Evolutionary conservation across 768 basidiomycete species (phyloP), one percentile per base, ranked within the genome.

Genomic region (Russula earlei): DNA sequence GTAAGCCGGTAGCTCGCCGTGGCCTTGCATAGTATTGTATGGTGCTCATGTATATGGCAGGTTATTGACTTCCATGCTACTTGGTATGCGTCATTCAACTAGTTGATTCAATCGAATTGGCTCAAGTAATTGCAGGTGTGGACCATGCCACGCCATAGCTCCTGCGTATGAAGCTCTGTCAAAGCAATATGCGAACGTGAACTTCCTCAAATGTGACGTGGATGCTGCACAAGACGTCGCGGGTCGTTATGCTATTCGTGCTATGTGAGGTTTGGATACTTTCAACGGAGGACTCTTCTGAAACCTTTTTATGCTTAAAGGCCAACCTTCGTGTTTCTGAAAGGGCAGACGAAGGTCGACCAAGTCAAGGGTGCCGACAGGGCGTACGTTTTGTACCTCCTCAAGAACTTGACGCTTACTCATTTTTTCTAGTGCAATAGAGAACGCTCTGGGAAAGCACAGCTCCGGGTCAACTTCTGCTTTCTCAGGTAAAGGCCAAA

Each of bases 21-120:
- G 6, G 19, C 37, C 29, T 22, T 2, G 11, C 24, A 45, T 40
- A 43, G 40, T 37, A 52, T 44, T 29, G 33, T 47, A 60, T 42
- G 33, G 24, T 31, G 34, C 43, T 59, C 37, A 48, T 41, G 40
- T 46, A 40, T 20, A 29, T 29, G 52, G 22, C 46, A 88, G 87
- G 83, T 91, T 56, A 87, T 91, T 58, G 89, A 91, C 70, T 91
- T 91, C 65, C 86, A 90, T 67, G 89, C 89, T 53, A 78, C 83
- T 58, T 91, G 89, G 89, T 87, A 61, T 61, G 71, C 62, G 33
- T 29, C 19, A 44, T 29, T 27, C 34, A 33, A 42, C 38, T 34
- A 58, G 22, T 42, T 31, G 4, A 17, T 20, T 14, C 41, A 19
- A 27, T 46, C 19, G 27, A 43, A n/a, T 48, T 19, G 66, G 43